A percentile compares a stretch with the other conserved stretches of the same genome.
These are phyloP conservation scores for Saccharomycopsis synnaedendra DNA, from an alignment of 805 yeast species.

Conservation along the genomic window DNA sequence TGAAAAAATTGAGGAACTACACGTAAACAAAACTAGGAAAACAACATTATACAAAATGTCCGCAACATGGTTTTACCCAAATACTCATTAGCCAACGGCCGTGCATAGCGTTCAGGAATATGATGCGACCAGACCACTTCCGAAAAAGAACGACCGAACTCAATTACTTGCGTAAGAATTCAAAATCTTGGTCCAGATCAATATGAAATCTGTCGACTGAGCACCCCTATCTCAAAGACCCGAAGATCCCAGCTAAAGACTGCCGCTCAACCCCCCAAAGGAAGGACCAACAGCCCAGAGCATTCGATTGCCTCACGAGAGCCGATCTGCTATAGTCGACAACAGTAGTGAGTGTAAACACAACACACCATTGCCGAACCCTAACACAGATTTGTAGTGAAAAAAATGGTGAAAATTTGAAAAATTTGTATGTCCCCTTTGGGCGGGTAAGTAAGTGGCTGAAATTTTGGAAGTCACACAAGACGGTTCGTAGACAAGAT, in stretches of 20 bases:
- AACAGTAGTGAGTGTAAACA: slow-evolving; percentile 17
- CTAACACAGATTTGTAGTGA: no score
- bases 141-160: slow-evolving; percentile 54
- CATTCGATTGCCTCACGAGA: slow-evolving; percentile 51
- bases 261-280: slow-evolving; percentile 41
- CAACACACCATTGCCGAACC: no score
- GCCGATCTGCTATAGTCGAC: slow-evolving; percentile 46
- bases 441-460: no score
- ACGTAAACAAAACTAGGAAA: no score
- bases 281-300: slow-evolving; percentile 18
- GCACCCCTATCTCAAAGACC: slow-evolving; percentile 64
- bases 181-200: slow-evolving; percentile 46
- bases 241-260: not conserved
- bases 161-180: slow-evolving; percentile 39
- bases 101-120: slow-evolving; percentile 99
- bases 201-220: slow-evolving; percentile 97
- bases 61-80: slow-evolving; percentile 99
- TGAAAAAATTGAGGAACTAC: no score
- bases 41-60: slow-evolving; percentile 33
- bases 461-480: no score
- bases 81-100: slow-evolving; percentile 87
- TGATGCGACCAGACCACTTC: slow-evolving; percentile 58
- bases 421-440: no score
- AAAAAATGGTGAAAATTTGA: no score
- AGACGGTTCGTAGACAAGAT: no score